These are phyloP conservation scores for Geotrichum europaeum DNA, from an alignment of 1,139 yeast species.

Conservation along the genomic window DNA sequence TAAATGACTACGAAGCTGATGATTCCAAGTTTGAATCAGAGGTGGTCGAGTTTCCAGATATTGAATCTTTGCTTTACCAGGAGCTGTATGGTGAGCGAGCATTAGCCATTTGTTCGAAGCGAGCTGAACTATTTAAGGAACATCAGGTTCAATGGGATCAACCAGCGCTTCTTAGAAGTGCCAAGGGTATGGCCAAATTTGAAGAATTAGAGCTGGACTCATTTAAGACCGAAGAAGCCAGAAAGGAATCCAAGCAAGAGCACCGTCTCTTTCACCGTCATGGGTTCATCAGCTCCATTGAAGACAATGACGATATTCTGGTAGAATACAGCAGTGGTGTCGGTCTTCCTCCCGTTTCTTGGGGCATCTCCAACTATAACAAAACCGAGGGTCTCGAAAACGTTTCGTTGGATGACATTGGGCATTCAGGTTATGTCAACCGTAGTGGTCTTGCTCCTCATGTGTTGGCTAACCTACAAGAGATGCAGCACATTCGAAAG, in stretches of 20 bases:
- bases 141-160: slow-evolving; percentile 56
- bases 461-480: slow-evolving; percentile 58
- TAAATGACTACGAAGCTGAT: slow-evolving; percentile 9
- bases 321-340: slow-evolving; percentile 82
- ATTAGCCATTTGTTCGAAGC: slow-evolving; percentile 63
- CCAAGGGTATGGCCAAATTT: slow-evolving; percentile 32
- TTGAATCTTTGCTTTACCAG: slow-evolving; percentile 77
- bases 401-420: slow-evolving; percentile 26
- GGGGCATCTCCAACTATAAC: slow-evolving; percentile 37
- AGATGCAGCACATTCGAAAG: slow-evolving; percentile 83
- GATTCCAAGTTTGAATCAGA: slow-evolving; percentile 17
- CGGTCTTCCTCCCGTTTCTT: slow-evolving; percentile 65
- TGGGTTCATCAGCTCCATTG: slow-evolving; percentile 24
- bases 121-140: slow-evolving; percentile 61
- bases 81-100: slow-evolving; percentile 71
- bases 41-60: slow-evolving; percentile 34
- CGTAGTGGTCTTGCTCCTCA: slow-evolving; percentile 43
- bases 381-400: slow-evolving; percentile 38
- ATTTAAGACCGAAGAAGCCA: slow-evolving; percentile 14
- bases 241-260: slow-evolving; percentile 12
- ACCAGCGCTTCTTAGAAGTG: slow-evolving; percentile 47
- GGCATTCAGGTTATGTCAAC: slow-evolving; percentile 16
- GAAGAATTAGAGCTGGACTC: slow-evolving; percentile 29
- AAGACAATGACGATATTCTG: slow-evolving; percentile 55
- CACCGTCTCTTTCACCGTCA: slow-evolving; percentile 4